Evolutionary conservation across 148 eudicot species (phyloP).

Genomic region (Rhododendron simsii): DNA sequence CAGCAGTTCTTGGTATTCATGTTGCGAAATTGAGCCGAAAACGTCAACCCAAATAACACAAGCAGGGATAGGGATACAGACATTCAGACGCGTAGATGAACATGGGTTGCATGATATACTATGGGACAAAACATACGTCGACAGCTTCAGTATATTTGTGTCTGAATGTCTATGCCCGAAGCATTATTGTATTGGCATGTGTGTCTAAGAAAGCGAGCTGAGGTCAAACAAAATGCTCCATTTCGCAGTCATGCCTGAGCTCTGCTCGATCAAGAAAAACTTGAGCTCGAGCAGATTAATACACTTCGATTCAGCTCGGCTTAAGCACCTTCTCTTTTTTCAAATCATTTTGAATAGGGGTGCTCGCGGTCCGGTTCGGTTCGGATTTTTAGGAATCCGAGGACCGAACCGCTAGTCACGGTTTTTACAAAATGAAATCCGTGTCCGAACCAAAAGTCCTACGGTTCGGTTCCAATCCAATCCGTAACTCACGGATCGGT

Average conservation of each 20-base stretch:
- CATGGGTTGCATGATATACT: too few relatives aligned
- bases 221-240: background rate
- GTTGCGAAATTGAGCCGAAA: background rate
- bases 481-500: too few relatives aligned
- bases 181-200: background rate
- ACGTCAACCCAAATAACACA: background rate
- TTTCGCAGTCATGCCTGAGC: background rate
- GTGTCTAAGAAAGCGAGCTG: background rate
- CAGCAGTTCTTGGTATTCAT: background rate
- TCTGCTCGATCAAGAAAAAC: background rate
- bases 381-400: too few relatives aligned
- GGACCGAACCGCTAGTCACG: too few relatives aligned
- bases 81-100: background rate
- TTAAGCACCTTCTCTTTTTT: background rate
- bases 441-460: too few relatives aligned
- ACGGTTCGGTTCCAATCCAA: too few relatives aligned
- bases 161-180: background rate
- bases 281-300: background rate
- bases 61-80: background rate
- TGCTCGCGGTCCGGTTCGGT: too few relatives aligned
- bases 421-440: too few relatives aligned
- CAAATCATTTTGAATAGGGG: background rate
- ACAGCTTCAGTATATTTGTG: background rate
- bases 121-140: too few relatives aligned
- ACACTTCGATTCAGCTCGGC: background rate